A percentile compares a stretch with the other conserved stretches of the same genome.
Conservation (phyloP, 2,329 filamentous ascomycete genomes). For the Fusarium humuli region DNA sequence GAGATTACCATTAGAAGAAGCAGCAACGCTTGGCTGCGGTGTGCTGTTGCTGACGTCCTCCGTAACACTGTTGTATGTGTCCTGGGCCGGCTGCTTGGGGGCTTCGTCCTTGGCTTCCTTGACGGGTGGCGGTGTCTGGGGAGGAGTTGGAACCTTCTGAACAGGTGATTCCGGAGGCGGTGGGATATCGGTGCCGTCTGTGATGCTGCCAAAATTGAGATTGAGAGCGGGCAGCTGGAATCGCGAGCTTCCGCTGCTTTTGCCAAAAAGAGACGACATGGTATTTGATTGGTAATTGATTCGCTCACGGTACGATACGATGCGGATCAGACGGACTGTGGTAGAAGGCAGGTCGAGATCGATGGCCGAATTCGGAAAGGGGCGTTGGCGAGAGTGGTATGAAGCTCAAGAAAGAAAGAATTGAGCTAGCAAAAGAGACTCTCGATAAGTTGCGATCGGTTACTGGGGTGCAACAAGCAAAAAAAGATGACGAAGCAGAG, state of each 20-base stretch:
- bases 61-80: constrained; percentile 29
- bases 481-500: constrained; percentile 45
- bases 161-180: constrained; percentile 67
- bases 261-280: constrained; percentile 51
- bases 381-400: constrained; percentile 12
- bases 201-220: constrained; percentile 69
- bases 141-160: constrained; percentile 60
- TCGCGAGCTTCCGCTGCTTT: constrained; percentile 49
- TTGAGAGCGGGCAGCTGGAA: constrained; percentile 70
- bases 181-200: constrained; percentile 71
- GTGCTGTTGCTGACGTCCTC: constrained; percentile 36
- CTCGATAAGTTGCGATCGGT: constrained; percentile 20
- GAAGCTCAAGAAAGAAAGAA: constrained; percentile 15
- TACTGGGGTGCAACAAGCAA: constrained; percentile 31
- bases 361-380: constrained; percentile 29
- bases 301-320: constrained; percentile 25
- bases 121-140: constrained; percentile 50
- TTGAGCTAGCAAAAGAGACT: constrained; percentile 7
- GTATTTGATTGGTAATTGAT: constrained; percentile 18
- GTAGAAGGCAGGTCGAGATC: constrained; percentile 17
- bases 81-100: constrained; percentile 24
- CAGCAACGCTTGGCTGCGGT: constrained; percentile 41
- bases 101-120: constrained; percentile 41
- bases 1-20: constrained; percentile 56
- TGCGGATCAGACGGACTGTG: constrained; percentile 24